A percentile compares a stretch with the other conserved stretches of the same genome.
These are phyloP conservation scores for Xerocomus nothofagi DNA, from an alignment of 1,284 basidiomycete species.

Conservation along the genomic window DNA sequence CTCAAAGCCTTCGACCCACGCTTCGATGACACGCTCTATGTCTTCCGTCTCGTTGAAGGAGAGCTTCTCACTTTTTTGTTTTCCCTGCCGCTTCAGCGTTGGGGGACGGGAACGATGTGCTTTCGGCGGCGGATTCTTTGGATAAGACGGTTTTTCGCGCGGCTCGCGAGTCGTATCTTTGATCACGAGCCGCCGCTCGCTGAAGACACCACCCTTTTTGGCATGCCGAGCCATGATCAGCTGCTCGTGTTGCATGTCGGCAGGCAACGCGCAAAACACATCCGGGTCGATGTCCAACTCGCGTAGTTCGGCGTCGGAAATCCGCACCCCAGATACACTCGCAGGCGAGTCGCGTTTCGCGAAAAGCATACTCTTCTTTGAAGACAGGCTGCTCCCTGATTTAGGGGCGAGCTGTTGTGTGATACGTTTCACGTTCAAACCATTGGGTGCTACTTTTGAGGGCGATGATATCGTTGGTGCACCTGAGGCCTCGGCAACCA, in stretches of 20 bases:
- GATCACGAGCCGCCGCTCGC: slow-evolving; percentile 45
- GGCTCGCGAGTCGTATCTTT: slow-evolving; percentile 43
- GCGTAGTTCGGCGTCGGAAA: slow-evolving; percentile 51
- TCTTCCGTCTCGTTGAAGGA: slow-evolving; percentile 62
- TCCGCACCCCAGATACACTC: slow-evolving; percentile 29
- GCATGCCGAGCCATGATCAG: slow-evolving; percentile 55
- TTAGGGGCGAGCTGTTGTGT: slow-evolving; percentile 62
- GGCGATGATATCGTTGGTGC: slow-evolving; percentile 3
- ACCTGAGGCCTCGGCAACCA: slow-evolving; percentile 7
- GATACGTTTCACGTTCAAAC: slow-evolving; percentile 53
- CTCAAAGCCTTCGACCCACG: slow-evolving; percentile 68
- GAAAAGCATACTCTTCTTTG: slow-evolving; percentile 45
- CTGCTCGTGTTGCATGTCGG: slow-evolving; percentile 71
- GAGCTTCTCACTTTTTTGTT: slow-evolving; percentile 51
- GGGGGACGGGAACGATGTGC: slow-evolving; percentile 50
- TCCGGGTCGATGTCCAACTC: slow-evolving; percentile 69
- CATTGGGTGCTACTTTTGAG: slow-evolving; percentile 34
- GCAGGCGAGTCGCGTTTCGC: slow-evolving; percentile 27
- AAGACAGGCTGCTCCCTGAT: slow-evolving; percentile 43
- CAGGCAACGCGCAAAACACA: slow-evolving; percentile 66
- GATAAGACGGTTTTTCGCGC: slow-evolving; percentile 22
- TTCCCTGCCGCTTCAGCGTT: slow-evolving; percentile 54
- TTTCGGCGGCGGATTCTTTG: slow-evolving; percentile 48
- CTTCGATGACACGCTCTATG: slow-evolving; percentile 64
- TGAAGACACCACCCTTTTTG: slow-evolving; percentile 45